These are phyloP conservation scores for Morella rubra DNA, from an alignment of 306 rosid species.

Conservation along the genomic window DNA sequence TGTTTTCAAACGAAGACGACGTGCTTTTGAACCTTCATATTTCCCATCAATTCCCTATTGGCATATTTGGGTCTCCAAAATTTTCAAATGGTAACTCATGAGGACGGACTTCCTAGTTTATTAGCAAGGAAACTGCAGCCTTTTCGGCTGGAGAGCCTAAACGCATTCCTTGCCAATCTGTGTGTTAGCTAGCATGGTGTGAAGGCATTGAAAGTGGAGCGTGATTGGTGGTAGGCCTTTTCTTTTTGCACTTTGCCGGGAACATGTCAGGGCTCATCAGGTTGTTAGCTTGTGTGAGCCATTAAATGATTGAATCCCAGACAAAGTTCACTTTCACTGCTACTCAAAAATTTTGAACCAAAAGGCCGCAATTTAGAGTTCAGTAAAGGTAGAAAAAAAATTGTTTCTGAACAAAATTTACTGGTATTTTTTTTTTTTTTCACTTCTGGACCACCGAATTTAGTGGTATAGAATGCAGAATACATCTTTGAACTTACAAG, in stretches of 20 bases:
- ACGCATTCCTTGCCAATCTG: neutral
- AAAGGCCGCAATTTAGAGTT: too few species aligned
- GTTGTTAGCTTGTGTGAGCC: neutral
- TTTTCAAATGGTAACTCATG: too few species aligned
- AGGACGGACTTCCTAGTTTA: too few species aligned
- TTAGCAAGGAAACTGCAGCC: neutral
- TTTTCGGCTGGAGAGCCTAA: neutral
- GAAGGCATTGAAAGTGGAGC: constrained; percentile 31
- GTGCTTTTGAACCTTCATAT: too few species aligned
- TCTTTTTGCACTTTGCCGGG: constrained; percentile 30
- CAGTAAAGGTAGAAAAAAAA: too few species aligned
- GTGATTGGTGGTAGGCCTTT: constrained; percentile 53
- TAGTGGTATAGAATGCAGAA: too few species aligned
- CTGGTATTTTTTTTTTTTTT: too few species aligned
- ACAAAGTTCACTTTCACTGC: constrained; percentile 2
- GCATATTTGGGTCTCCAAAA: neutral
- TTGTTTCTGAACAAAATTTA: too few species aligned
- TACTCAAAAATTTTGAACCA: neutral
- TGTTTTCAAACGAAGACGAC: too few species aligned
- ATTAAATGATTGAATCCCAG: constrained; percentile 27
- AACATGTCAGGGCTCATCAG: constrained; percentile 18
- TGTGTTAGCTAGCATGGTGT: constrained; percentile 14
- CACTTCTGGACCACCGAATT: too few species aligned
- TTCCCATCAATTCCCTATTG: too few species aligned
- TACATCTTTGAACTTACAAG: too few species aligned